Base-by-base conservation (phyloP, 73 alveolate species). In the Effrenium voratum region DNA sequence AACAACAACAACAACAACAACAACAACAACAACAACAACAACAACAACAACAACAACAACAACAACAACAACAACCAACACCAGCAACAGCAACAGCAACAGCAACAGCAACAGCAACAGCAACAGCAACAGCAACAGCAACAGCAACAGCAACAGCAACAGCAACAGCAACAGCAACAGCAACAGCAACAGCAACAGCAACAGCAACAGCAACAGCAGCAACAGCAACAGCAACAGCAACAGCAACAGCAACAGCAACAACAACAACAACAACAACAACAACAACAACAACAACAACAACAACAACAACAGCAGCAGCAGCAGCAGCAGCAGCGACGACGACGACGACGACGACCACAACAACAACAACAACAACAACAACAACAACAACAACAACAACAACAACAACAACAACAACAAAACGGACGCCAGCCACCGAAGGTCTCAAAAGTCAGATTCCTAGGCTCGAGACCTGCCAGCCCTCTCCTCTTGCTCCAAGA, bases 401-500 rank as follows among this genome's bases (percentile, higher is more conserved):
- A 13, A 52, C 66, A 13, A 52, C 66, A 13, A 52, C 66, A 13
- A 52, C 66, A 13, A 52, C 66, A 13, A 52, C 66, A 13, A 52
- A n/a, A n/a, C n/a, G n/a, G n/a, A n/a, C n/a, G n/a, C n/a, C n/a
- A n/a, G n/a, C n/a, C n/a, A n/a, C n/a, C n/a, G n/a, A n/a, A n/a
- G n/a, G n/a, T n/a, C n/a, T n/a, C n/a, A n/a, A n/a, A n/a, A n/a
- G n/a, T n/a, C n/a, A n/a, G n/a, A n/a, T n/a, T n/a, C n/a, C n/a
- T n/a, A n/a, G n/a, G n/a, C n/a, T n/a, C n/a, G n/a, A n/a, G n/a
- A n/a, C 92, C 34, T 82, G 15, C 92, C 92, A 47, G 76, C 40
- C 10, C 92, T 72, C 36, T 82, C 92, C 49, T 82, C 52, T 49
- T 82, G 75, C 41, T 82, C 92, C 75, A 82, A 26, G 50, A 82